phyloP scores from a whole-genome alignment of 2,329 filamentous ascomycete genomes.

The Aspergillus tamarii region DNA sequence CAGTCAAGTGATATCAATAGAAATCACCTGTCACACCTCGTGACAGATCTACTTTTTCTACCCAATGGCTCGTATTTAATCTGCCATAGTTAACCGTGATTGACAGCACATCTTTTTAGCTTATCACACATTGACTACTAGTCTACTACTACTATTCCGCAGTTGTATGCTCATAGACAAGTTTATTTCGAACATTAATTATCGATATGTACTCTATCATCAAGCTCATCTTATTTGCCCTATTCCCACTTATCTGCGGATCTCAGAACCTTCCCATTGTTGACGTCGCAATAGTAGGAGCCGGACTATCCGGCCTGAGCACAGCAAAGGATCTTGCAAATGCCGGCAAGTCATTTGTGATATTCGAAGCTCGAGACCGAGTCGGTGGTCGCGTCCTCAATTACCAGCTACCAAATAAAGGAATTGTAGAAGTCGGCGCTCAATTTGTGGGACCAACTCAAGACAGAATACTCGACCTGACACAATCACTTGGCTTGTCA shows the following conservation, averaged over 20 bases:
- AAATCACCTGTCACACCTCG: neutral
- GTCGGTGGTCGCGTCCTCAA: conserved; percentile 24
- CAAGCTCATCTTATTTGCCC: neutral
- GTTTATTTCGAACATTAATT: neutral
- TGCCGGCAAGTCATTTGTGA: conserved; percentile 12
- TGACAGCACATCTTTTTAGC: neutral
- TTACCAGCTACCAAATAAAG: conserved; percentile 17
- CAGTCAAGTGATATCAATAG: neutral
- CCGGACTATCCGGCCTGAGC: conserved; percentile 8
- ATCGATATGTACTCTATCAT: neutral
- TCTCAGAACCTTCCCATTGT: neutral
- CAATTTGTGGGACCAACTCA: conserved; percentile 32
- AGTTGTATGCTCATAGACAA: too few relatives aligned
- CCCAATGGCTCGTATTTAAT: neutral
- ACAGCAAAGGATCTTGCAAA: conserved; percentile 15
- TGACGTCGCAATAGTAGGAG: conserved; percentile 13
- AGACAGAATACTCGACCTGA: conserved; percentile 24
- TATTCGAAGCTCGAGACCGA: conserved; percentile 24
- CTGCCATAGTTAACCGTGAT: neutral
- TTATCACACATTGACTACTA: neutral
- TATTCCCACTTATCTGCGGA: neutral
- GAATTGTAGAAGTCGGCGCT: conserved; percentile 29
- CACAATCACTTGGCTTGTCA: conserved; percentile 21
- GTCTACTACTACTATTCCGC: neutral
- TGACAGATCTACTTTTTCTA: neutral